phyloP scores from a whole-genome alignment of 2,329 filamentous ascomycete genomes.

The Monilinia fructigena region DNA sequence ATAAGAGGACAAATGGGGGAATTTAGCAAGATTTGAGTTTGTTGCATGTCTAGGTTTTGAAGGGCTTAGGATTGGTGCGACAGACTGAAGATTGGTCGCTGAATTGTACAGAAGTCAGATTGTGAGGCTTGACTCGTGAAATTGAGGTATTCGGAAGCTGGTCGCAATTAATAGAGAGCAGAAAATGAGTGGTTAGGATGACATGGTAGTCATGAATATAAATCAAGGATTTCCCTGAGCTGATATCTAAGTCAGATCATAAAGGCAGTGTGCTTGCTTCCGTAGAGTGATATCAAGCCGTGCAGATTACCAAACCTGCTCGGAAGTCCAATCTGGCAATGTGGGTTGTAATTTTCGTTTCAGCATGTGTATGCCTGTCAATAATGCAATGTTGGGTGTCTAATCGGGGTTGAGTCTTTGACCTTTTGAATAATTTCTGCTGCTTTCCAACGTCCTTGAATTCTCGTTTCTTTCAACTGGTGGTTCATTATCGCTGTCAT shows the following conservation, averaged over 20 bases:
- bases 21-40: neutral
- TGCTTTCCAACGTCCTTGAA: neutral
- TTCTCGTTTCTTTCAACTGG: neutral
- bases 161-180: neutral
- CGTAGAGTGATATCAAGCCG: no score
- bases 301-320: no score
- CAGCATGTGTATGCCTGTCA: neutral
- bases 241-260: no score
- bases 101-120: neutral
- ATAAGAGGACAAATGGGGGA: slow-evolving; percentile 3
- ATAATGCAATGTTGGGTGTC: neutral
- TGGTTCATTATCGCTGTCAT: neutral
- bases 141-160: neutral
- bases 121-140: neutral
- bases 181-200: neutral
- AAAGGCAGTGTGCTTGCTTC: no score
- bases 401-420: neutral
- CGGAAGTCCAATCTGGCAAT: neutral
- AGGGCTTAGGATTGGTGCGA: slow-evolving; percentile 10
- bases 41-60: slow-evolving; percentile 10
- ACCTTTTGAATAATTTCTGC: neutral
- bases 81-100: neutral
- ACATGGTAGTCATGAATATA: neutral
- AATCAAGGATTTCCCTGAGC: no score
- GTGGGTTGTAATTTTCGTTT: neutral